A percentile compares a stretch with the other conserved stretches of the same genome.
Evolutionary conservation across 495 filamentous ascomycete genomes (phyloP).

Genomic region (Venustampulla echinocandica): DNA sequence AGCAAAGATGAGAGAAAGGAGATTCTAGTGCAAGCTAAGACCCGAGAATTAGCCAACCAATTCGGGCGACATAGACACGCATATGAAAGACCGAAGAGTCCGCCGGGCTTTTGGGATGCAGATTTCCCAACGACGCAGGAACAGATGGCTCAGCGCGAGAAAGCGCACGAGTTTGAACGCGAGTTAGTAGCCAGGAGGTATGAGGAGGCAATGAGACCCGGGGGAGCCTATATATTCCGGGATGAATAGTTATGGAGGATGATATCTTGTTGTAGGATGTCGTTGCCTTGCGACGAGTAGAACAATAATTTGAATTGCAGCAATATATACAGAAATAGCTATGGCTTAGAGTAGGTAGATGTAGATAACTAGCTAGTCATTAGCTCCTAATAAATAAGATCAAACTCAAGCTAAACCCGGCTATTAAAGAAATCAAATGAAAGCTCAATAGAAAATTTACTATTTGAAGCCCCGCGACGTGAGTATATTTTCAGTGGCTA

Average conservation of each 20-base stretch:
- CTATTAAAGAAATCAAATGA: no score
- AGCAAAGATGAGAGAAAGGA: conserved; percentile 41
- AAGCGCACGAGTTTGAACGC: conserved; percentile 48
- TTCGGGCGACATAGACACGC: conserved; percentile 70
- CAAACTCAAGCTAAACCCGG: no score
- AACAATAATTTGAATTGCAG: background rate
- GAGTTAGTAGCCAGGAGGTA: conserved; percentile 63
- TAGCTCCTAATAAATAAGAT: no score
- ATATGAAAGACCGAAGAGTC: conserved; percentile 58
- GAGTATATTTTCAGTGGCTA: no score
- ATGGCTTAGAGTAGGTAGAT: no score
- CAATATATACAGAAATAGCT: background rate
- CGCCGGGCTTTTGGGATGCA: conserved; percentile 82
- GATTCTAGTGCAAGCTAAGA: conserved; percentile 58
- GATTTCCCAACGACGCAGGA: conserved; percentile 87
- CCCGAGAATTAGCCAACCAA: conserved; percentile 55
- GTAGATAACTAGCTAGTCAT: no score
- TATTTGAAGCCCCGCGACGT: no score
- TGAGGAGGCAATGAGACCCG: conserved; percentile 69
- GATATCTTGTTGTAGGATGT: background rate
- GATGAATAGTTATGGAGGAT: conserved; percentile 49
- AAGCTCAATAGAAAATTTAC: no score
- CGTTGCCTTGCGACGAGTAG: background rate
- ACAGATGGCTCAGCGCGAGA: conserved; percentile 48
- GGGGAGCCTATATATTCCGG: conserved; percentile 67